phyloP scores from a whole-genome alignment of 2,329 filamentous ascomycete genomes.

The Amesomyces nigricolor region DNA sequence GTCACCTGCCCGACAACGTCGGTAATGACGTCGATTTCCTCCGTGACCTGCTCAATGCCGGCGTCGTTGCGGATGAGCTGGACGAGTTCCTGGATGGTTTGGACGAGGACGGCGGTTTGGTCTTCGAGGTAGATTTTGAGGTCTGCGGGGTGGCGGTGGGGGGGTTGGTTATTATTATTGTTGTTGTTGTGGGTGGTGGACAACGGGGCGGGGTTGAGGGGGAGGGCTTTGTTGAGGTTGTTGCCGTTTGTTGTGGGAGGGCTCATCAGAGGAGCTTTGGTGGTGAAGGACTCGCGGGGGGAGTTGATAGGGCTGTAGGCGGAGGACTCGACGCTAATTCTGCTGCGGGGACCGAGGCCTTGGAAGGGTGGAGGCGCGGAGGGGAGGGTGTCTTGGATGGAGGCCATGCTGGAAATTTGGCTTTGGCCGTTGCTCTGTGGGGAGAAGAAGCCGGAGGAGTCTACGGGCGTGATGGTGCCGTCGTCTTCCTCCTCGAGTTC shows the following conservation, averaged over 20 bases:
- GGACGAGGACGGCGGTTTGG: constrained; percentile 71
- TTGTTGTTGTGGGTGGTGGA: constrained; percentile 36
- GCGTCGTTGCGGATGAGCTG: constrained; percentile 62
- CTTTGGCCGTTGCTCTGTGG: constrained; percentile 42
- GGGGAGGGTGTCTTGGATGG: constrained; percentile 38
- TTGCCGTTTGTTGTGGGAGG: constrained; percentile 28
- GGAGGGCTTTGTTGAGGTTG: constrained; percentile 33
- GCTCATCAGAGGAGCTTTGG: constrained; percentile 20
- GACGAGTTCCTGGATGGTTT: constrained; percentile 77
- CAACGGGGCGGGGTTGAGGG: constrained; percentile 32
- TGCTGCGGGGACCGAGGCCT: constrained; percentile 46
- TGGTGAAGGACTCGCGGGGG: constrained; percentile 53
- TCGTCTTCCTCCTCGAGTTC: constrained; percentile 78
- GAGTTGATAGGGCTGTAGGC: constrained; percentile 69
- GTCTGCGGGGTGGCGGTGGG: constrained; percentile 44
- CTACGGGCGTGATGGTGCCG: constrained; percentile 57
- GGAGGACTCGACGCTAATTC: constrained; percentile 63
- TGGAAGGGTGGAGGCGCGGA: constrained; percentile 52
- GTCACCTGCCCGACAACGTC: constrained; percentile 66
- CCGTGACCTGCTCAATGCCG: constrained; percentile 57
- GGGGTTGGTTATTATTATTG: constrained; percentile 31
- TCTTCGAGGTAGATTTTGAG: constrained; percentile 73
- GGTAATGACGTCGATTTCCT: constrained; percentile 66
- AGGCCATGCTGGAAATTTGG: constrained; percentile 28
- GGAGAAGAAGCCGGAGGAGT: constrained; percentile 64